Base-by-base conservation (phyloP, 768 basidiomycete species). In the Mycena galopus region DNA sequence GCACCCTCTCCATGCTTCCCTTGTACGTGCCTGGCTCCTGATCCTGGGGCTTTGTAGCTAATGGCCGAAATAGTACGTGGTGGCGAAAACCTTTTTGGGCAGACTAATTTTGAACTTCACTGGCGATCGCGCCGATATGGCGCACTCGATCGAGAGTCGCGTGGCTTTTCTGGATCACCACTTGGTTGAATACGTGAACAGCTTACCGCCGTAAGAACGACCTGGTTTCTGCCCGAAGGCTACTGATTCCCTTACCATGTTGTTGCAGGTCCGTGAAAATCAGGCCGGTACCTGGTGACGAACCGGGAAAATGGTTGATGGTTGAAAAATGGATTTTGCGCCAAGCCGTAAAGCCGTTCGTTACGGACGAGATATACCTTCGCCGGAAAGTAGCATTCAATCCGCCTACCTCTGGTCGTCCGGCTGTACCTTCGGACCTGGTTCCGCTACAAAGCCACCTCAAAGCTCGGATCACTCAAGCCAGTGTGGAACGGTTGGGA, bases 241-340 rank as follows among this genome's bases (percentile, higher is more conserved):
- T 16, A 44, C 17, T 19, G 42, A 44, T n/a, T n/a, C n/a, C 12
- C 16, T 44, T 17, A 17, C 16, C n/a, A 4, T 59, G 23, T 19
- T n/a, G 1, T 25, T 29, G 3, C 39, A 64, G 68, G 4, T 69
- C 65, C 0, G 10, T 75, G 16, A 75, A 72, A 59, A 47, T 71
- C 12, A 61, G n/a, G 44, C 66, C 72, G 1, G 19, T 56, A 55
- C 59, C 61, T 25, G 47, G 51, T 17, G 35, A 64, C n/a, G 6
- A 21, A 7, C 55, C 64, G 4, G 59, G 62, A 0, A 63, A 69
- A 17, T 76, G 75, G 75, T 29, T 21, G 1, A 10, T 76, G 59
- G 33, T 56, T 27, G 75, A 76, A 27, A 74, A 76, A 44, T 76
- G 75, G 75, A 74, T 76, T 33, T 50, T 76, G 10, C 68, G 75